phyloP scores from a whole-genome alignment of 495 filamentous ascomycete species.

The Penicillium silybi region DNA sequence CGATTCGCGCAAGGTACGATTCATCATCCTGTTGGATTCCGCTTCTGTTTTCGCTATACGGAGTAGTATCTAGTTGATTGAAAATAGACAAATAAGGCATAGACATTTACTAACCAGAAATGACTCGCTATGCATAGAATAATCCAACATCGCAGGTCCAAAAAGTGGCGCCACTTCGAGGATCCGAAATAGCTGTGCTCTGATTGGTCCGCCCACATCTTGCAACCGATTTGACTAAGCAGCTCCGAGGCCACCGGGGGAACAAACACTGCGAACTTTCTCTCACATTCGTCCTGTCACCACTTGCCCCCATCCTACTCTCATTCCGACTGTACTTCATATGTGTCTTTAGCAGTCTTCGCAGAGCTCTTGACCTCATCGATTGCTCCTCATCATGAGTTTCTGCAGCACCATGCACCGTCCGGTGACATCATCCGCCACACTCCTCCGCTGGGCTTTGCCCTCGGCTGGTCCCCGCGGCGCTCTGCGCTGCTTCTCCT shows the following conservation, averaged over 20 bases:
- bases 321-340: constrained; percentile 9
- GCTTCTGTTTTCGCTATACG: too few relatives aligned
- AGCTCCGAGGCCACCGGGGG: constrained; percentile 11
- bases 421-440: constrained; percentile 54
- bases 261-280: constrained; percentile 14
- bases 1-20: constrained; percentile 4
- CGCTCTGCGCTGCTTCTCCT: constrained; percentile 63
- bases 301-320: neutral
- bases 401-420: constrained; percentile 32
- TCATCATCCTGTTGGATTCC: too few relatives aligned
- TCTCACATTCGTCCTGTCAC: neutral
- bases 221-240: constrained; percentile 26
- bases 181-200: constrained; percentile 38
- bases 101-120: neutral
- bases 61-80: too few relatives aligned
- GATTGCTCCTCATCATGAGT: constrained; percentile 32
- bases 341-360: constrained; percentile 14
- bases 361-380: constrained; percentile 5
- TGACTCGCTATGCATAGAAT: neutral
- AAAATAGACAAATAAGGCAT: too few relatives aligned
- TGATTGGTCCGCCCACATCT: constrained; percentile 39
- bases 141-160: too few relatives aligned
- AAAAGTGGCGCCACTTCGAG: constrained; percentile 35
- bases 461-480: constrained; percentile 43
- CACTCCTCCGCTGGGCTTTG: constrained; percentile 48